Evolutionary conservation across 495 filamentous ascomycete species (phyloP), one percentile per base, ranked within the genome.

Genomic region (Tuber melanosporum): DNA sequence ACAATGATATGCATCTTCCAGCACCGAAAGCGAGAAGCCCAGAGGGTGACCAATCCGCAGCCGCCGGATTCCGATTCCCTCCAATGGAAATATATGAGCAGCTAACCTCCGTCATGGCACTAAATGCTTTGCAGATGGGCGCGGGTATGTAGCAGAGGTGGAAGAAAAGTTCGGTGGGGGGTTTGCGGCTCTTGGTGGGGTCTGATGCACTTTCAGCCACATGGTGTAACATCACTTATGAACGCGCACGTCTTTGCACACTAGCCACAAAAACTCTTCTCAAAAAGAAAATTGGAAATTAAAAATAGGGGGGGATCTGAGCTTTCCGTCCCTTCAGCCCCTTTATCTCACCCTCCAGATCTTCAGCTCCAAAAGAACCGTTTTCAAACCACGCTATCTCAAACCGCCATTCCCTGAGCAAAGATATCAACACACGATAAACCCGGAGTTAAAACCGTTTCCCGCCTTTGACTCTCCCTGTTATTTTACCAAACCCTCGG

Each of bases 1-100:
- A 98, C 73, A 98, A 82, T 45, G 94, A 95, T 76, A 98, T 87
- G 85, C 95, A 95, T 76, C 89, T 89, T 85, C 94, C 93, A 43
- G 94, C 92, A 52, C 95, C 95, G 85, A 92, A 99, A 70, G 95
- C 96, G 52, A 98, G 87, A 74, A 94, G 85, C 19, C 91, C 90
- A 49, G 89, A 85, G 10, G 86, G 82, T 82, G 94, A 89, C 95
- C 95, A 99, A 85, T 98, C 95, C 20, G 95, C 94, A 19, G 92
- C 93, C 22, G 90, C 90, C 42, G 95, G 91, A 79, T 98, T 93
- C 77, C 95, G 88, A 85, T 98, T 98, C 52, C 93, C 94, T 74
- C 95, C 95, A 75, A 91, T 91, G 44, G 94, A 92, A 45, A 97
- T 90, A 80, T 93, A 96, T 20, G 89, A 87, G 74, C 86, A 81